Conservation (phyloP, 2,329 filamentous ascomycete species). For the Diaporthe australafricana region DNA sequence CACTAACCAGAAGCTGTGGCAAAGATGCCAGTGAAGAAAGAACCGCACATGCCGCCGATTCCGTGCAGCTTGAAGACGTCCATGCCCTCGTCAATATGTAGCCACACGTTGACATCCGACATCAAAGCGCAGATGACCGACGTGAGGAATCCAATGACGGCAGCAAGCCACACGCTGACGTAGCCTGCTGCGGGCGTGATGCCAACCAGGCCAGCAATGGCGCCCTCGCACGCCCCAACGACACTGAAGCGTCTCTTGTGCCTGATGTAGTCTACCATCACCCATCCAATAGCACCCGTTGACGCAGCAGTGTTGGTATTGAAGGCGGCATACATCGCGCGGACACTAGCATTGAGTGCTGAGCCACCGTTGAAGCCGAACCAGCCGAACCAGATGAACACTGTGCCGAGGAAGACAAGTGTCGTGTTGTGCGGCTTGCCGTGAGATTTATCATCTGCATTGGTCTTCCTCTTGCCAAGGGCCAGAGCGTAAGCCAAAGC, state of each 20-base stretch:
- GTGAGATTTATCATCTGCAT: slow-evolving; percentile 59
- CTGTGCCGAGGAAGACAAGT: slow-evolving; percentile 72
- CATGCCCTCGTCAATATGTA: slow-evolving; percentile 67
- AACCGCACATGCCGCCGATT: slow-evolving; percentile 68
- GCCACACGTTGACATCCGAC: slow-evolving; percentile 61
- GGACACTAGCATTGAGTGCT: slow-evolving; percentile 62
- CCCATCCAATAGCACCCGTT: slow-evolving; percentile 65
- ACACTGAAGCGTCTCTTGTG: slow-evolving; percentile 61
- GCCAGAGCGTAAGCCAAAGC: slow-evolving; percentile 73
- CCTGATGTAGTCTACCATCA: slow-evolving; percentile 61
- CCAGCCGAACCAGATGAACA: slow-evolving; percentile 75
- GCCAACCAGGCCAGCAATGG: slow-evolving; percentile 67
- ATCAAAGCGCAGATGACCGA: slow-evolving; percentile 58
- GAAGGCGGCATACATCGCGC: slow-evolving; percentile 66
- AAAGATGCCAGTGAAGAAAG: slow-evolving; percentile 68
- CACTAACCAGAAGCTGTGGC: slow-evolving; percentile 52
- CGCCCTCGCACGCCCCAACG: slow-evolving; percentile 64
- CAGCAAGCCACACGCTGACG: slow-evolving; percentile 62
- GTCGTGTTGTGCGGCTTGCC: slow-evolving; percentile 72
- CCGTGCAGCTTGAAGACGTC: slow-evolving; percentile 72
- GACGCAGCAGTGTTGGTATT: slow-evolving; percentile 70
- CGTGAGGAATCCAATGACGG: slow-evolving; percentile 64
- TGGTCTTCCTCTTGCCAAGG: slow-evolving; percentile 67
- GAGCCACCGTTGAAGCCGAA: slow-evolving; percentile 64
- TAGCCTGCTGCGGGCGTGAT: slow-evolving; percentile 70